Conservation (phyloP, 139 green algal species). For the Micromonas commoda region DNA sequence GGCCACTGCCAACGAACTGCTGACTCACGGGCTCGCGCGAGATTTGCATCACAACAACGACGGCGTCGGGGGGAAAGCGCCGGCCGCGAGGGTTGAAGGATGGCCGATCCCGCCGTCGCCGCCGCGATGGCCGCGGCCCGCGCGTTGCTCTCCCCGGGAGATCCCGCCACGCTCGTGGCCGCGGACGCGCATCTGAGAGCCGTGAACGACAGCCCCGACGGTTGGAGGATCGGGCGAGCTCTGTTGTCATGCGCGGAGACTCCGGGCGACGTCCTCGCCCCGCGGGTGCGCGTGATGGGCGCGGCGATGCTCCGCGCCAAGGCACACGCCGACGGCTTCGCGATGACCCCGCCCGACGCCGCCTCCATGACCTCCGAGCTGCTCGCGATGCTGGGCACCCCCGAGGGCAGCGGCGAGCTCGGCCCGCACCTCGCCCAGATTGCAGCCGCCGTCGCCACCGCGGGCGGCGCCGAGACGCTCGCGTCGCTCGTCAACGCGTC, state of each 20-base stretch:
- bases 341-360: neutral
- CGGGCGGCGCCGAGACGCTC: neutral
- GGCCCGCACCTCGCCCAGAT: neutral
- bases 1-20: no score
- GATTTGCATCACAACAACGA: no score
- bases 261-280: neutral
- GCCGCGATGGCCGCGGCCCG: neutral
- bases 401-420: no score
- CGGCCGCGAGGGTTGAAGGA: no score
- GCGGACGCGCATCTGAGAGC: neutral
- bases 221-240: neutral
- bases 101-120: neutral
- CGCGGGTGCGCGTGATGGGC: neutral
- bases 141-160: neutral
- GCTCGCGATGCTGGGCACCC: neutral
- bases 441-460: neutral
- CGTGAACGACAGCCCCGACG: neutral
- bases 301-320: neutral
- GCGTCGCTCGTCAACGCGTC: neutral
- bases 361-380: neutral
- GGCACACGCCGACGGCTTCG: neutral
- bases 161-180: neutral
- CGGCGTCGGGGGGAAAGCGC: no score
- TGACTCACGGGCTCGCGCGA: no score
- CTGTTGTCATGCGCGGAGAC: no score